Percentiles rank a stretch among this genome's conserved stretches.
Conservation (phyloP, 805 yeast species). For the Wickerhamiella alocasiicola region DNA sequence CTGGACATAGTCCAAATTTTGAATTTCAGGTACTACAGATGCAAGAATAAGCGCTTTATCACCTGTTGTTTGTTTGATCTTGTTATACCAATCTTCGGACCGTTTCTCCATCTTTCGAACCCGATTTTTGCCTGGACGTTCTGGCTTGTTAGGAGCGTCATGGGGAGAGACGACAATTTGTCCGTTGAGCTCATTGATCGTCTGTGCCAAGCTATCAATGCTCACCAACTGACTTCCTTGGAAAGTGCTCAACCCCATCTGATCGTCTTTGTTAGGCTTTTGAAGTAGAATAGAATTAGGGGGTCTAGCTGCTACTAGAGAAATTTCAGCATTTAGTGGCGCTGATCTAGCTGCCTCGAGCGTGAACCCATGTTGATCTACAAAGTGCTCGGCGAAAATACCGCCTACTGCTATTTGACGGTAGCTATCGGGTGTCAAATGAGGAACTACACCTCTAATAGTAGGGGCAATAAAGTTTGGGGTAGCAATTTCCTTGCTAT, state of each 20-base stretch:
- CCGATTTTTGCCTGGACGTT: slow-evolving; percentile 28
- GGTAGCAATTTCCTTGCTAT: slow-evolving; percentile 21
- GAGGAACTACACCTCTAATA: slow-evolving; percentile 32
- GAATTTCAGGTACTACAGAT: slow-evolving; percentile 26
- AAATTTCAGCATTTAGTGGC: slow-evolving; percentile 23
- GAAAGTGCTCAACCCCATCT: slow-evolving; percentile 27
- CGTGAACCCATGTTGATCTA: slow-evolving; percentile 23
- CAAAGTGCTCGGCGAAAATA: slow-evolving; percentile 30
- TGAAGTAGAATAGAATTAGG: slow-evolving; percentile 25
- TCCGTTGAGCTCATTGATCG: slow-evolving; percentile 21
- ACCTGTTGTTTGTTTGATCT: slow-evolving; percentile 14
- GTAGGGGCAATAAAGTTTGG: slow-evolving; percentile 29
- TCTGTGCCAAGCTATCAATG: slow-evolving; percentile 18
- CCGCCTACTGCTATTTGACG: slow-evolving; percentile 20
- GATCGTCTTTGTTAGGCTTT: slow-evolving; percentile 26
- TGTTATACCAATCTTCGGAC: slow-evolving; percentile 26
- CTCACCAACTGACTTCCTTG: slow-evolving; percentile 28
- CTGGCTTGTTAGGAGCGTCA: slow-evolving; percentile 25
- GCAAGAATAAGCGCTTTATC: slow-evolving; percentile 22
- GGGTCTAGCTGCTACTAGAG: slow-evolving; percentile 24
- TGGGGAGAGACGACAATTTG: slow-evolving; percentile 29
- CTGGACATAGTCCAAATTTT: slow-evolving; percentile 14
- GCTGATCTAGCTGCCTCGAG: slow-evolving; percentile 16
- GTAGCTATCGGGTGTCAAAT: slow-evolving; percentile 32
- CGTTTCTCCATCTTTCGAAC: slow-evolving; percentile 28